Conservation (phyloP, 345 rosid genomes). For the Odontarrhena argentea region DNA sequence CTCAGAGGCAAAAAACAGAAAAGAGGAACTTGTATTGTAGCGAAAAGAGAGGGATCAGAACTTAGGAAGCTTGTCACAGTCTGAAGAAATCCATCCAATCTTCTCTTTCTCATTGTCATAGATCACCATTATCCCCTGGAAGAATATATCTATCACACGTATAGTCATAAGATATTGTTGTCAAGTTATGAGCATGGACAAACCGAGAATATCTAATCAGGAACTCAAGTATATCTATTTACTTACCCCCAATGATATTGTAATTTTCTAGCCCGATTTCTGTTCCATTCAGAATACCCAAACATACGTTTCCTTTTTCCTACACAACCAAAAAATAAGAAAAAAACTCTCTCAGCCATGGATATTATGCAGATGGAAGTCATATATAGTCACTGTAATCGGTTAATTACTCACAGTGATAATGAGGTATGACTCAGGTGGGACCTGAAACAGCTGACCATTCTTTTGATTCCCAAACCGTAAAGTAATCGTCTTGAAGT, state of each 20-base stretch:
- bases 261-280: slow-evolving; percentile 52
- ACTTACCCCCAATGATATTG: slow-evolving; percentile 73
- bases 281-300: slow-evolving; percentile 75
- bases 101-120: slow-evolving; percentile 77
- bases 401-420: slow-evolving; percentile 56
- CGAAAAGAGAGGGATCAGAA: slow-evolving; percentile 46
- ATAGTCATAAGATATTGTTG: slow-evolving; percentile 23
- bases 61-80: slow-evolving; percentile 65
- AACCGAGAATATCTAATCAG: too few species aligned
- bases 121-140: slow-evolving; percentile 68
- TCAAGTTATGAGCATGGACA: slow-evolving; percentile 13
- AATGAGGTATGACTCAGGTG: slow-evolving; percentile 77
- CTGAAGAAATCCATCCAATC: slow-evolving; percentile 68
- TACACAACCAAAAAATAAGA: slow-evolving; percentile 27
- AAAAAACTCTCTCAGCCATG: slow-evolving; percentile 30
- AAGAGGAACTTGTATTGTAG: slow-evolving; percentile 15
- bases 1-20: slow-evolving; percentile 15
- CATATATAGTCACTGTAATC: neutral
- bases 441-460: slow-evolving; percentile 53
- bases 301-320: slow-evolving; percentile 76
- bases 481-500: slow-evolving; percentile 63
- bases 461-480: slow-evolving; percentile 53
- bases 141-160: slow-evolving; percentile 49
- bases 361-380: neutral
- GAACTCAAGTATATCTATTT: neutral